Evolutionary conservation across 2,329 filamentous ascomycete species (phyloP), one percentile per base, ranked within the genome.

Genomic region (Epichloe gansuensis): DNA sequence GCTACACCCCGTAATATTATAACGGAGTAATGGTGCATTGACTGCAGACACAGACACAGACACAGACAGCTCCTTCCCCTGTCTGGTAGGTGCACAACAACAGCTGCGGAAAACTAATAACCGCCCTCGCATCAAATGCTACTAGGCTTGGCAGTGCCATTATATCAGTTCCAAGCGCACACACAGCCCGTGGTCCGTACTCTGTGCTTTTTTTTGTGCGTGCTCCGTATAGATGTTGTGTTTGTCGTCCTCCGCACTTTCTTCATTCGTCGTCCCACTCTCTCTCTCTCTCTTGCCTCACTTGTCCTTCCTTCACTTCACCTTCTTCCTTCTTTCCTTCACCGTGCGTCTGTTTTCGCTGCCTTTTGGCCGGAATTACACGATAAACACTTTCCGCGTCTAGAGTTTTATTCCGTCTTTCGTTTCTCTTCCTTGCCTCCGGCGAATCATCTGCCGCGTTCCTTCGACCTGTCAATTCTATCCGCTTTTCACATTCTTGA

Each of bases 401-500:
- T 31, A 31, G 31, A 21, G 17, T 38, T 44, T 25, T 27, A 15
- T 45, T 50, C 17, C 17, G 21, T 44, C 12, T 13, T 45, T 45
- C 34, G 15, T 34, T 21, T 42, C n/a, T n/a, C 34, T 36, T 27
- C 15, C 4, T 50, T 27, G 23, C 21, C 15, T 45, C 25, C 12
- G 27, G 27, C 48, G 27, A 17, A 38, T 50, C 21, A 35, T 34
- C 43, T 6, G 12, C 27, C 43, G 25, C 43, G 13, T 34, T 44
- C 41, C 23, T 31, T 21, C 12, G 13, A 35, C 35, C 17, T 34
- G 46, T 49, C 31, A 21, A 42, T 41, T 48, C 41, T 9, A 8
- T 49, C 35, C 34, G 11, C 34, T 49, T 52, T 52, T 34, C 43
- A 50, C 51, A 49, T 53, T 53, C 42, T 53, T 47, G 42, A 38